Conservation (phyloP, 768 basidiomycete species). For the Cystofilobasidium capitatum region DNA sequence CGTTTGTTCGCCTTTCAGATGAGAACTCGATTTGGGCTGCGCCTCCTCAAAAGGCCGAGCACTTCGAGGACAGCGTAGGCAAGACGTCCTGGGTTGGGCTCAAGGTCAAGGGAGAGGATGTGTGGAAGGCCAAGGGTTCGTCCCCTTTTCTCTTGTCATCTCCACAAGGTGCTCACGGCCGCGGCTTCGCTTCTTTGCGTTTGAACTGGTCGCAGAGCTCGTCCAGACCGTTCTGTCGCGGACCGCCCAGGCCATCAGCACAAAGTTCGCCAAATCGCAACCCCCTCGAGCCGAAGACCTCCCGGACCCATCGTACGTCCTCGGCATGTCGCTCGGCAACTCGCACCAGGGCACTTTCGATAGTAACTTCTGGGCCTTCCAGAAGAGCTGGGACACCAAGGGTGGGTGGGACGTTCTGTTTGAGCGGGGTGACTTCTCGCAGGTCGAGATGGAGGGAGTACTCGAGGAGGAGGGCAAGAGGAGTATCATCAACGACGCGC, state of each 20-base stretch:
- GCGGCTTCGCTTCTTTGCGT: background rate
- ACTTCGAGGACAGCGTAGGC: slow-evolving; percentile 55
- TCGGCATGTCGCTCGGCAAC: slow-evolving; percentile 58
- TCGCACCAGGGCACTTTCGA: slow-evolving; percentile 52
- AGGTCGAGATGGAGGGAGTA: slow-evolving; percentile 40
- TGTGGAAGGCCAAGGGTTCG: slow-evolving; percentile 80
- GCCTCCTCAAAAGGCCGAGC: slow-evolving; percentile 44
- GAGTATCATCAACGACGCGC: slow-evolving; percentile 52
- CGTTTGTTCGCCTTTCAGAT: background rate
- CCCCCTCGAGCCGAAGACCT: slow-evolving; percentile 29
- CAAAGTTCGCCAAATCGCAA: slow-evolving; percentile 43
- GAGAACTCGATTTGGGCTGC: background rate
- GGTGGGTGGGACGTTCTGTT: slow-evolving; percentile 87
- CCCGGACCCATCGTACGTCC: slow-evolving; percentile 72
- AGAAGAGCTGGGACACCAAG: slow-evolving; percentile 71
- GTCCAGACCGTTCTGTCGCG: slow-evolving; percentile 38
- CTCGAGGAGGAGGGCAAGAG: slow-evolving; percentile 3
- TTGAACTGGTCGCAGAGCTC: slow-evolving; percentile 39
- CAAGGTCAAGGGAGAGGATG: slow-evolving; percentile 50
- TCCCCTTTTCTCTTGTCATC: background rate
- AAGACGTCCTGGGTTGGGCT: slow-evolving; percentile 63
- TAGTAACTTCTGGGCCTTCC: slow-evolving; percentile 68
- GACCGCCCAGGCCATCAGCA: slow-evolving; percentile 49
- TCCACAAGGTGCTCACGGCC: background rate
- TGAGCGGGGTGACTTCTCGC: slow-evolving; percentile 48